Conservation (phyloP, 1,139 yeast species). For the Geotrichum citri-aurantii region DNA sequence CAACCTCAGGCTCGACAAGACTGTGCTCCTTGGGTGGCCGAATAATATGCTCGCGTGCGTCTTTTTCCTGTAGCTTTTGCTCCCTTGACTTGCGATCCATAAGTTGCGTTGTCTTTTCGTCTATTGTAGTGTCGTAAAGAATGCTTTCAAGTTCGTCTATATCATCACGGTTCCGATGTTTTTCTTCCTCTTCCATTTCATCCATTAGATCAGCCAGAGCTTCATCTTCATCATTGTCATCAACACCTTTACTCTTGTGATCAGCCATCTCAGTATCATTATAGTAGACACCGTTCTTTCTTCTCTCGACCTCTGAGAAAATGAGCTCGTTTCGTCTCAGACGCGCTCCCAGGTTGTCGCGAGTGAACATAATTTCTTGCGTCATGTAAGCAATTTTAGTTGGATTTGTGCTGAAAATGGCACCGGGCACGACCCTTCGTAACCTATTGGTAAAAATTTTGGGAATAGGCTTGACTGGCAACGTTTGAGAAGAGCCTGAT, state of each 20-base stretch:
- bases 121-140: slow-evolving; percentile 9
- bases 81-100: slow-evolving; percentile 20
- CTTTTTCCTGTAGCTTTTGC: slow-evolving; percentile 18
- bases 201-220: slow-evolving; percentile 15
- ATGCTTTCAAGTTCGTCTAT: slow-evolving; percentile 18
- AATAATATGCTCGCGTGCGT: neutral
- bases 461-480: slow-evolving; percentile 75
- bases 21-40: slow-evolving; percentile 13
- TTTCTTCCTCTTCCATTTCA: slow-evolving; percentile 20
- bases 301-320: slow-evolving; percentile 39
- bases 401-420: slow-evolving; percentile 76
- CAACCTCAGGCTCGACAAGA: slow-evolving; percentile 37
- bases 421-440: slow-evolving; percentile 56
- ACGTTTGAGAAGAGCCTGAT: slow-evolving; percentile 56
- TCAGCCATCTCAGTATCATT: slow-evolving; percentile 27
- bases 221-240: slow-evolving; percentile 24
- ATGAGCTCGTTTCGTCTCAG: slow-evolving; percentile 63
- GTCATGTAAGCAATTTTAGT: slow-evolving; percentile 68
- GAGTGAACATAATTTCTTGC: slow-evolving; percentile 69
- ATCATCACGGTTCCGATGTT: slow-evolving; percentile 14
- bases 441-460: slow-evolving; percentile 61
- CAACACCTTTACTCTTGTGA: neutral
- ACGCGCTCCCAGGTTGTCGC: slow-evolving; percentile 68
- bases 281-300: slow-evolving; percentile 19
- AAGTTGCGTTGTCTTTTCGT: slow-evolving; percentile 6